phyloP scores from a whole-genome alignment of 768 basidiomycete species.

The Naganishia vaughanmartiniae region DNA sequence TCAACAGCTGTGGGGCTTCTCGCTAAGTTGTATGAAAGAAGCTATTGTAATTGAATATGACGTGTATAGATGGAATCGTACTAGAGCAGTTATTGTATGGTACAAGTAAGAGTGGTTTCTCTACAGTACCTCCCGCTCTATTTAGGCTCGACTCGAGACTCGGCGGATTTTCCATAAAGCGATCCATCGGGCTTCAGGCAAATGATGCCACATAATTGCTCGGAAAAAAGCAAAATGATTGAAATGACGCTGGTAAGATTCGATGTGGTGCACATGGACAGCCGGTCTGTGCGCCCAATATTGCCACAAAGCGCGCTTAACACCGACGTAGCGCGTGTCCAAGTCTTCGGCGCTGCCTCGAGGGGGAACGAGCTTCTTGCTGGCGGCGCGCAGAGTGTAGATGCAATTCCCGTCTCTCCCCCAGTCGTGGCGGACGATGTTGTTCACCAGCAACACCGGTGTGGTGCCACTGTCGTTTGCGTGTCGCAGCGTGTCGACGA shows the following conservation, averaged over 20 bases:
- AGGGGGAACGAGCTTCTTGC: background rate
- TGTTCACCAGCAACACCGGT: background rate
- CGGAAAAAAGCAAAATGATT: background rate
- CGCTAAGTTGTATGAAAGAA: no score
- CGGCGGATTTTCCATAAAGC: background rate
- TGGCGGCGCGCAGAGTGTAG: background rate
- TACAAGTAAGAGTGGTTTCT: background rate
- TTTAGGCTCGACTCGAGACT: background rate
- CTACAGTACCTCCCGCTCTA: conserved; percentile 1
- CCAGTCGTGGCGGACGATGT: background rate
- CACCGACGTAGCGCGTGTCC: background rate
- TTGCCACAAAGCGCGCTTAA: background rate
- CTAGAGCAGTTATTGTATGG: no score
- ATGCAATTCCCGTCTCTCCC: background rate
- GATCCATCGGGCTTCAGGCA: background rate
- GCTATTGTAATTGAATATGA: no score
- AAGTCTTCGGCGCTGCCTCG: background rate
- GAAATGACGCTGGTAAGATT: background rate
- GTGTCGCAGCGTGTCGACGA: background rate
- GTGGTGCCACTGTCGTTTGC: background rate
- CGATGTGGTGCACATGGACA: background rate
- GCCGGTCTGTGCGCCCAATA: background rate
- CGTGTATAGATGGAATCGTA: no score
- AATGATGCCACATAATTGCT: conserved; percentile 1
- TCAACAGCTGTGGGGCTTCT: no score